Conservation (phyloP, 441 rosid species). For the Kokia cookei region DNA sequence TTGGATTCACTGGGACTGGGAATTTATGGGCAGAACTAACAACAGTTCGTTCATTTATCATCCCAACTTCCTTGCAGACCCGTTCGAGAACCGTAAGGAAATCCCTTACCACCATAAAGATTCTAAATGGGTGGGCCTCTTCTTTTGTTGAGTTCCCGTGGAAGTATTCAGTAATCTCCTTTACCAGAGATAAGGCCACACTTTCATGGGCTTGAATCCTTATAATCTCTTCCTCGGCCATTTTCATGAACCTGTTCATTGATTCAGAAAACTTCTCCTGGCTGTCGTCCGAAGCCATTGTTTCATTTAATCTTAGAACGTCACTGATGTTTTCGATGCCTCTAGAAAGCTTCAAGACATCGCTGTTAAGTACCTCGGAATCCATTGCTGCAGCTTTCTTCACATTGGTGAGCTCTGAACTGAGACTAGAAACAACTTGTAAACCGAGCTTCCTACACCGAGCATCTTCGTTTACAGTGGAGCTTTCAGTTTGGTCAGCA, state of each 20-base stretch:
- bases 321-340: slow-evolving; percentile 60
- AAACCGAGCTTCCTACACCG: slow-evolving; percentile 80
- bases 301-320: slow-evolving; percentile 38
- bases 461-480: slow-evolving; percentile 39
- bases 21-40: slow-evolving; percentile 80
- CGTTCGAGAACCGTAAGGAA: slow-evolving; percentile 75
- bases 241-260: slow-evolving; percentile 60
- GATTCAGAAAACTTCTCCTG: slow-evolving; percentile 55
- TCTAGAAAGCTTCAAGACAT: slow-evolving; percentile 70
- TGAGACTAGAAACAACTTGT: slow-evolving; percentile 79
- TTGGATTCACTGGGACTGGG: slow-evolving; percentile 68
- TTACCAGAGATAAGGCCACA: slow-evolving; percentile 73
- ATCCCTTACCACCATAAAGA: slow-evolving; percentile 93
- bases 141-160: slow-evolving; percentile 94
- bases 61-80: slow-evolving; percentile 84
- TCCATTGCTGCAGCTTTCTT: slow-evolving; percentile 96
- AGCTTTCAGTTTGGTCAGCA: slow-evolving; percentile 25
- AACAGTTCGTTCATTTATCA: slow-evolving; percentile 74
- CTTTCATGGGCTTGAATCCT: slow-evolving; percentile 87
- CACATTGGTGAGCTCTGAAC: slow-evolving; percentile 66
- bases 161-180: slow-evolving; percentile 92
- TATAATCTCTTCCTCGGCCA: slow-evolving; percentile 70
- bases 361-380: slow-evolving; percentile 70
- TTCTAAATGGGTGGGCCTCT: slow-evolving; percentile 95
- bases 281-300: slow-evolving; percentile 28